Base-by-base conservation (phyloP, 1,139 yeast genomes). In the Spathaspora sp. region DNA sequence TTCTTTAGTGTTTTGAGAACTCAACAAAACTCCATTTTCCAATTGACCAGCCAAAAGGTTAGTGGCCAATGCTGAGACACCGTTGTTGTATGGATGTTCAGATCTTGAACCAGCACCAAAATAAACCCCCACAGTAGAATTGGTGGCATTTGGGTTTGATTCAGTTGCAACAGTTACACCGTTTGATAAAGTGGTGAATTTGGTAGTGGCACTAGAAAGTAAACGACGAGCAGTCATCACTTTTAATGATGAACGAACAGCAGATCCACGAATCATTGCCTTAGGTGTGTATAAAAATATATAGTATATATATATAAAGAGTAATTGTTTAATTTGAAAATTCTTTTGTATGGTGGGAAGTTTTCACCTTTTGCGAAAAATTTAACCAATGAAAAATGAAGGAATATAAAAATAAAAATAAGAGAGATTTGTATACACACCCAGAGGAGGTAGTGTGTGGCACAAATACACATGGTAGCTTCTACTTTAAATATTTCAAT, bases 61-160 rank as follows among this genome's bases (percentile, higher is more conserved):
- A 64, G 86, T 69, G 56, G 84, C 73, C 59, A 86, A 71, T 51
- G 86, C 80, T 46, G 91, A 78, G 47, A 84, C 80, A 79, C 95
- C 95, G 57, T 86, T 86, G 72, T 82, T 83, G 78, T 81, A 85
- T 45, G 87, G 77, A 68, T 84, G 86, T 69, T 86, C 95, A 45
- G 86, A 68, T 65, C 90, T 76, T 45, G 91, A 82, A 64, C 95
- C 95, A 45, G 89, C 87, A 53, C 85, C 86, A 60, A 77, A 71
- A 66, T 77, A 86, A 47, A 86, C 67, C 65, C 93, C 93, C 54
- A 86, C 74, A 36, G 89, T 74, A 38, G 89, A 73, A 29, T 82
- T 64, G 48, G 74, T 61, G 50, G 86, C 81, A 51, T 67, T 59
- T 41, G 84, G 77, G 65, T 83, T 78, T 56, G 76, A 55, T 68